Evolutionary conservation across 2,329 filamentous ascomycete species (phyloP).

Genomic region (Macrophomina pseudophaseolina): DNA sequence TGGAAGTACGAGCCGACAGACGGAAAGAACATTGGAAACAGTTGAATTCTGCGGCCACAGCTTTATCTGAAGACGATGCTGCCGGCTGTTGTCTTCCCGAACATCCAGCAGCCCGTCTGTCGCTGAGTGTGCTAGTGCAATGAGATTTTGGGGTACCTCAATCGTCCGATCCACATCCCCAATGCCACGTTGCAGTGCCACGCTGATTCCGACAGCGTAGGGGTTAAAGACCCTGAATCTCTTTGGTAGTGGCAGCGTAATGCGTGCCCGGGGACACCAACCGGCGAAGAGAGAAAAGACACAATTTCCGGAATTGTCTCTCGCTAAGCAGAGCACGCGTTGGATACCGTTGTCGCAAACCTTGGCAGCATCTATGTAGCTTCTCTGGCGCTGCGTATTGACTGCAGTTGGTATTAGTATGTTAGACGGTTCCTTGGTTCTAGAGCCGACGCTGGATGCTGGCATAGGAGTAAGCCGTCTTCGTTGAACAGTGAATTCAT

Average conservation of each 20-base stretch:
- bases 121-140: neutral
- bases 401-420: conserved; percentile 43
- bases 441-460: conserved; percentile 30
- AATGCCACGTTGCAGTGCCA: neutral
- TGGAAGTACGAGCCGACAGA: conserved; percentile 41
- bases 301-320: conserved; percentile 31
- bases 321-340: conserved; percentile 37
- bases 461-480: conserved; percentile 40
- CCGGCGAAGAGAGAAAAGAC: conserved; percentile 41
- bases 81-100: conserved; percentile 38
- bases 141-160: conserved; percentile 1
- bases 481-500: conserved; percentile 43
- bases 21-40: conserved; percentile 40
- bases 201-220: conserved; percentile 34
- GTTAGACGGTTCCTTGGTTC: conserved; percentile 26
- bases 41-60: conserved; percentile 37
- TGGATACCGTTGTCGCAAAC: conserved; percentile 40
- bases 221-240: conserved; percentile 41
- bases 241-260: conserved; percentile 25
- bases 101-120: conserved; percentile 32
- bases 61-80: conserved; percentile 40
- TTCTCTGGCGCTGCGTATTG: conserved; percentile 34
- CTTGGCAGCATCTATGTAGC: conserved; percentile 39
- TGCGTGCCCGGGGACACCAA: conserved; percentile 44
- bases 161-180: neutral